Evolutionary conservation across 179 eudicot species (phyloP).

Genomic region (Vitellaria paradoxa): DNA sequence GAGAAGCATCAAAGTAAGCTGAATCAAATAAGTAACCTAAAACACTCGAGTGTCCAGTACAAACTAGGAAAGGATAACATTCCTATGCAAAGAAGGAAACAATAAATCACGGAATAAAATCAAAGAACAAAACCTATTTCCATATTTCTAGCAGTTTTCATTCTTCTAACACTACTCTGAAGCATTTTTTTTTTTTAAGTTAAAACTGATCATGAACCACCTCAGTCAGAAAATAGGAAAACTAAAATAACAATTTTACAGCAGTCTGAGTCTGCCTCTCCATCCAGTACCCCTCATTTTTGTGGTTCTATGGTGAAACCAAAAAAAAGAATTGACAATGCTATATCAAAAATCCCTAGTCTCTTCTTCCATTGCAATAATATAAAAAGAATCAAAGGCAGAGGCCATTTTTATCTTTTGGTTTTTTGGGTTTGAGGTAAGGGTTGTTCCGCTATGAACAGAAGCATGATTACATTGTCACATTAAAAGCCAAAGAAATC

Average conservation of each 20-base stretch:
- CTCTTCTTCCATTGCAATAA: neutral
- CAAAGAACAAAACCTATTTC: too few species aligned
- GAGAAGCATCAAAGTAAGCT: neutral
- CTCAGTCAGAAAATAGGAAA: neutral
- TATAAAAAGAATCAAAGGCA: neutral
- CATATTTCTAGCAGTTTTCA: too few species aligned
- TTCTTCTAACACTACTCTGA: too few species aligned
- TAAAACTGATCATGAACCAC: neutral
- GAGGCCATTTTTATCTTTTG: neutral
- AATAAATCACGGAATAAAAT: too few species aligned
- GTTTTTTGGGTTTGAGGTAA: neutral
- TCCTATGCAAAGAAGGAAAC: too few species aligned
- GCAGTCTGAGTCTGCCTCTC: neutral
- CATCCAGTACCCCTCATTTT: neutral
- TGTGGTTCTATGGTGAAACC: neutral
- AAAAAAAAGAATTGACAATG: too few species aligned
- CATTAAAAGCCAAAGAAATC: neutral
- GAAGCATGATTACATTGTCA: neutral
- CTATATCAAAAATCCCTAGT: neutral
- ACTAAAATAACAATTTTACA: neutral
- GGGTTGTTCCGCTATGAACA: neutral
- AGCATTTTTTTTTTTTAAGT: too few species aligned
- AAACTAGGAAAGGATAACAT: too few species aligned
- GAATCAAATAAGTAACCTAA: neutral
- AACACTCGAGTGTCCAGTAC: too few species aligned